Base-by-base conservation (phyloP, 2,329 filamentous ascomycete genomes). In the Colletotrichum karsti region DNA sequence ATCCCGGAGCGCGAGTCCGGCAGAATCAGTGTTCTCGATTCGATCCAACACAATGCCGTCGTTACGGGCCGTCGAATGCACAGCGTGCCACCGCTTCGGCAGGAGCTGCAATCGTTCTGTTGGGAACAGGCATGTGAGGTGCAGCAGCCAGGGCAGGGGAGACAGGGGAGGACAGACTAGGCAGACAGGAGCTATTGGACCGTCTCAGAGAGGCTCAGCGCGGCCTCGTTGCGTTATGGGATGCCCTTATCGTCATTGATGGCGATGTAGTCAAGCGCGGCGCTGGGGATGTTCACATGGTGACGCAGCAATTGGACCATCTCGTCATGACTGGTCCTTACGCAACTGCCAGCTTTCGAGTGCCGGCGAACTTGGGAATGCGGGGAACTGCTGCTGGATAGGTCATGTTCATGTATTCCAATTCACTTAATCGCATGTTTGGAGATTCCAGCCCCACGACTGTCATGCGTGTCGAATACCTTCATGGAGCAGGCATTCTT, bases 281-380 rank as follows among this genome's bases (percentile, higher is more conserved):
- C 44, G 1, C 44, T 18, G 44, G 3, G 10, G 44, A 48, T 48
- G 24, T 48, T 4, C 44, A 48, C 13, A 6, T 28, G 24, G 15
- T 48, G 44, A 48, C 44, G 24, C 44, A 30, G 44, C 44, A 48
- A 5, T 48, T 48, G 44, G 24, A 28, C 22, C 7, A 18, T 48
- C 44, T 48, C 7, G 44, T 48, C 24, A 48, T 48, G 24, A 48
- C 13, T 28, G 44, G 44, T 22, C 10, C 24, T 28, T 48, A n/a
- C 7, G 1, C 24, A 9, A 12, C 0, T 2, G 22, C 0, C 0
- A 28, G 15, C 0, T 22, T 12, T 48, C 6, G 39, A n/a, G 13
- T 12, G n/a, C 15, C 7, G 26, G 24, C 2, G 8, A 48, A 13
- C 13, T 22, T 48, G 2, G 44, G 2, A 28, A 30, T 7, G 24